phyloP scores from a whole-genome alignment of 148 eudicot species.

The Rhododendron ovatum region DNA sequence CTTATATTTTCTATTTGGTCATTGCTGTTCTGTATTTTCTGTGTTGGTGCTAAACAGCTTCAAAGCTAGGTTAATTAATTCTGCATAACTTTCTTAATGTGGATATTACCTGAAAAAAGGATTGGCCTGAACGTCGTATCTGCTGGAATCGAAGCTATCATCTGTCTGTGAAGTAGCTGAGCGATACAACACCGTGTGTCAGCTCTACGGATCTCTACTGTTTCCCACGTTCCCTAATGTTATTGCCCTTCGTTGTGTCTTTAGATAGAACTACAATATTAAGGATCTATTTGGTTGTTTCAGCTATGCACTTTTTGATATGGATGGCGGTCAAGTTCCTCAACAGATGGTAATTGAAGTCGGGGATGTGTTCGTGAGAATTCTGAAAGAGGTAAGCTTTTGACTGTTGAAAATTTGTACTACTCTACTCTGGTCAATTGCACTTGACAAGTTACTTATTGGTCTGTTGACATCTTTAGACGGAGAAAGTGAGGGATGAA shows the following conservation, averaged over 20 bases:
- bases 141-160: background rate
- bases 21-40: background rate
- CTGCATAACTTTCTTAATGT: background rate
- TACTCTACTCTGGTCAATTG: background rate
- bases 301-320: constrained; percentile 77
- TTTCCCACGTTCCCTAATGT: background rate
- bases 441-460: constrained; percentile 15
- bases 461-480: constrained; percentile 34
- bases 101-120: background rate
- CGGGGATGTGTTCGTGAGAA: constrained; percentile 69
- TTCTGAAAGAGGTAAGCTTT: constrained; percentile 67
- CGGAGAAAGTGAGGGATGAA: constrained; percentile 81
- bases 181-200: background rate
- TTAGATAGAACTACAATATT: constrained; percentile 12
- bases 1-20: constrained; percentile 1
- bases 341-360: constrained; percentile 81
- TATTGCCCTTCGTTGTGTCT: constrained; percentile 8
- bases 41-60: background rate
- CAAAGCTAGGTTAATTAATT: background rate
- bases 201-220: background rate
- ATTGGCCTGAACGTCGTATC: background rate
- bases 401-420: background rate
- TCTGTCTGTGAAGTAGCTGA: background rate
- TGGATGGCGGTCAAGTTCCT: constrained; percentile 76
- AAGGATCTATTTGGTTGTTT: constrained; percentile 23